Base-by-base conservation (phyloP, 2,329 filamentous ascomycete species). In the Cephalotrichum gorgonifer region DNA sequence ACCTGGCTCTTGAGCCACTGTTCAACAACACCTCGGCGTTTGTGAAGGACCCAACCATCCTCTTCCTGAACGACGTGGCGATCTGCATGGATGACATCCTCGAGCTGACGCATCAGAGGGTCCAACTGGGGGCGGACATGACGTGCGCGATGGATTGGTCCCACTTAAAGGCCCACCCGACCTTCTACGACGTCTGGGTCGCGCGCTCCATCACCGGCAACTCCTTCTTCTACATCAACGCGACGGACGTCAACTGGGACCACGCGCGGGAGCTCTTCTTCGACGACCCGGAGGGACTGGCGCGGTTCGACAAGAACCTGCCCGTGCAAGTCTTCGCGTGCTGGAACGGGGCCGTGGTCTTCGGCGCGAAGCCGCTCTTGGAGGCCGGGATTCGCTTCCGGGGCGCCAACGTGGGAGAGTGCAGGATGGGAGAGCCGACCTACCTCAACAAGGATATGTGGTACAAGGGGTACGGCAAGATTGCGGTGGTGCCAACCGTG, bases 301-400 rank as follows among this genome's bases (percentile, higher is more conserved):
- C 51, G 2, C 61, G 69, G 3, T 70, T 68, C 48, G 45, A 53
- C 1, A 52, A 53, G 0, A 57, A 63, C 23, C 59, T 62, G 15
- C 76, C 78, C 1, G 74, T 81, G 50, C 79, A 81, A 57, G 77
- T 80, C 0, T 81, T 78, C 50, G 59, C 76, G 1, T 82, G 79
- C 58, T 81, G 78, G 78, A 80, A 81, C 51, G 79, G 78, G 2
- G 74, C 71, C 0, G 66, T 67, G 0, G 69, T 67, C 0, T 71
- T 80, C 47, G 62, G 62, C 0, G 76, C 74, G 0, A 60, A 62
- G 38, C 73, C 75, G 0, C 56, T 81, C 8, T 50, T 78, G 3
- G 60, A 67, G 15, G 55, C 62, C 0, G 63, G 62, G 9, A 58
- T 80, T 3, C 53, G 57, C 4, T 81, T 81, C 55, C 67, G 78